Evolutionary conservation across 106 monocot species (phyloP).

Genomic region (Vanilla planifolia): DNA sequence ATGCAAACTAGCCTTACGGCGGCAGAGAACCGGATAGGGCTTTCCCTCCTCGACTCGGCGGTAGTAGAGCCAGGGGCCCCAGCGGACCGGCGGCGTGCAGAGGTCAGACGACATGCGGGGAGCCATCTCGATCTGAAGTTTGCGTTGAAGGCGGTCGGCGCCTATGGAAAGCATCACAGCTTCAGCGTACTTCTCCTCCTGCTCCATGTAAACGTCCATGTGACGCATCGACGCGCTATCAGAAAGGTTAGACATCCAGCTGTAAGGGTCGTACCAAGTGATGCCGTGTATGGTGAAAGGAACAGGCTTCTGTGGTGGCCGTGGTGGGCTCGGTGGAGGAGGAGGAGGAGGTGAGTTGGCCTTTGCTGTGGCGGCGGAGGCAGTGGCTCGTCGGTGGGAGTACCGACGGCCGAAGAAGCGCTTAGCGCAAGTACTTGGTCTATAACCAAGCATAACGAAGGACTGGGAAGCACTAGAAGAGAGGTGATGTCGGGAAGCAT

Average conservation of each 20-base stretch:
- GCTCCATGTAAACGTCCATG: slow-evolving; percentile 86
- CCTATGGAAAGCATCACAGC: slow-evolving; percentile 53
- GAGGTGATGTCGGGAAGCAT: too few species aligned
- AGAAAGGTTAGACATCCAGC: slow-evolving; percentile 87
- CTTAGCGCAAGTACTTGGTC: too few species aligned
- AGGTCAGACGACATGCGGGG: slow-evolving; percentile 54
- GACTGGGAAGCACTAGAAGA: too few species aligned
- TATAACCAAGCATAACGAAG: too few species aligned
- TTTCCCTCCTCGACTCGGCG: slow-evolving; percentile 83
- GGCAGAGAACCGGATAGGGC: slow-evolving; percentile 77
- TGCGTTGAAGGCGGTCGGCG: slow-evolving; percentile 59
- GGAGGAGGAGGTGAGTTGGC: slow-evolving; percentile 26
- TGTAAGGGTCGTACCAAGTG: slow-evolving; percentile 81
- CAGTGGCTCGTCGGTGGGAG: slow-evolving; percentile 1
- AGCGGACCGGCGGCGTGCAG: slow-evolving; percentile 70
- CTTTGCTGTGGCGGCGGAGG: slow-evolving; percentile 22
- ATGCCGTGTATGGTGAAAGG: slow-evolving; percentile 65
- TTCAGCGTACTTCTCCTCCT: slow-evolving; percentile 88
- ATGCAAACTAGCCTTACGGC: slow-evolving; percentile 64
- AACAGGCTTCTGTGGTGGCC: slow-evolving; percentile 70
- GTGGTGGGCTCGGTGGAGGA: slow-evolving; percentile 60
- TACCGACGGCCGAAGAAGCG: slow-evolving; percentile 1
- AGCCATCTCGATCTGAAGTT: slow-evolving; percentile 94
- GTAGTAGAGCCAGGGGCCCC: slow-evolving; percentile 96
- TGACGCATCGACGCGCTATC: slow-evolving; percentile 83